phyloP scores from a whole-genome alignment of 108 stramenopile genomes.

The Mediolabrus comicus region DNA sequence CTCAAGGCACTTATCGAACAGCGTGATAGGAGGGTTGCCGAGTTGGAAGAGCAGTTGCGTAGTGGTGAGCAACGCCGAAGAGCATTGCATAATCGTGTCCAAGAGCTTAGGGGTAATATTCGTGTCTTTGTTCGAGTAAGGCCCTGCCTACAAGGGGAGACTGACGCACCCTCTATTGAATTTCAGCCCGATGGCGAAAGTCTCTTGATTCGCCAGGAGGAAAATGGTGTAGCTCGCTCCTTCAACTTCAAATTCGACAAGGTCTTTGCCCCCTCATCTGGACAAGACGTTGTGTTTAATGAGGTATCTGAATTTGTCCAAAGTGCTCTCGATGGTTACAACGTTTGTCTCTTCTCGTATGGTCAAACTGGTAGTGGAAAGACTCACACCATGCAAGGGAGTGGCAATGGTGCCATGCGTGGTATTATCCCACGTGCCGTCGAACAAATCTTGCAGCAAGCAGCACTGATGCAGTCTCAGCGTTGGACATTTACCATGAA shows the following conservation, averaged over 20 bases:
- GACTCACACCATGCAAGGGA: slow-evolving; percentile 77
- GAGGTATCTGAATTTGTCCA: slow-evolving; percentile 59
- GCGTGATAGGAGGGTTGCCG: slow-evolving; percentile 70
- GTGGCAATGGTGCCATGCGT: slow-evolving; percentile 75
- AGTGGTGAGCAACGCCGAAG: slow-evolving; percentile 81
- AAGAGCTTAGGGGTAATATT: slow-evolving; percentile 72
- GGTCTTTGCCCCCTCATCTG: slow-evolving; percentile 38
- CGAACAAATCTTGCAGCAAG: slow-evolving; percentile 87
- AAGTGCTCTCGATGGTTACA: slow-evolving; percentile 78
- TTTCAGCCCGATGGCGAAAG: slow-evolving; percentile 40
- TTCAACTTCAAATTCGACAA: slow-evolving; percentile 70
- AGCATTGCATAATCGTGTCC: slow-evolving; percentile 61
- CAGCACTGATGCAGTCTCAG: slow-evolving; percentile 73
- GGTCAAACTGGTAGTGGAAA: slow-evolving; percentile 24
- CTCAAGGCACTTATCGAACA: slow-evolving; percentile 86
- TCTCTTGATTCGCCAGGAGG: slow-evolving; percentile 39
- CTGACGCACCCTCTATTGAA: slow-evolving; percentile 32
- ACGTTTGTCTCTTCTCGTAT: slow-evolving; percentile 55
- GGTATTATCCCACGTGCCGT: slow-evolving; percentile 93
- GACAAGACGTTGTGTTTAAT: slow-evolving; percentile 61
- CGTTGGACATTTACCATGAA: slow-evolving; percentile 94
- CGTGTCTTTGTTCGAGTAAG: slow-evolving; percentile 67
- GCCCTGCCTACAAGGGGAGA: slow-evolving; percentile 62
- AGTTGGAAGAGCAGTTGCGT: slow-evolving; percentile 81
- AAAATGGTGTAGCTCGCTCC: slow-evolving; percentile 25